phyloP scores from a whole-genome alignment of 2,329 filamentous ascomycete species.

The Colletotrichum cereale region DNA sequence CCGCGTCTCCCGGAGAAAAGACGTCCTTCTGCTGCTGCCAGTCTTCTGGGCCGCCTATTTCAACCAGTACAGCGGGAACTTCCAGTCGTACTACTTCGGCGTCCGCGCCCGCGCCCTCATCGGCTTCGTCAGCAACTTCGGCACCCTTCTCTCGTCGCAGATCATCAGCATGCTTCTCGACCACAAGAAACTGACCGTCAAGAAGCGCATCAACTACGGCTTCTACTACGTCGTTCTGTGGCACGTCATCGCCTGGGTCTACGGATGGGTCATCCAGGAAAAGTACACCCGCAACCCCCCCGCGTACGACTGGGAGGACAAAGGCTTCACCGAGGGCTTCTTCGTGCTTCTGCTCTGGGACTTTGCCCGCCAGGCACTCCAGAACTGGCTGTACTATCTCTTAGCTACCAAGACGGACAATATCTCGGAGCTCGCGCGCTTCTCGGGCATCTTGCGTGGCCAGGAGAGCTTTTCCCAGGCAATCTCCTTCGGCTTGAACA shows the following conservation, averaged over 20 bases:
- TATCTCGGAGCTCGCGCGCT: conserved; percentile 62
- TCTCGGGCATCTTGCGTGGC: conserved; percentile 55
- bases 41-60: conserved; percentile 48
- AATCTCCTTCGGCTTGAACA: conserved; percentile 55
- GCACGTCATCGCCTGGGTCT: conserved; percentile 63
- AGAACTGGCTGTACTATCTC: conserved; percentile 70
- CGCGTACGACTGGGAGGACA: conserved; percentile 54
- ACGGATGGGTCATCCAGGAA: conserved; percentile 66
- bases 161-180: conserved; percentile 60
- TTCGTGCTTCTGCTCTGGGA: conserved; percentile 63
- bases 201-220: conserved; percentile 55
- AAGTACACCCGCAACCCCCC: conserved; percentile 59
- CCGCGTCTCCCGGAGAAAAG: conserved; percentile 40
- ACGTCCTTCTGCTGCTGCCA: conserved; percentile 43
- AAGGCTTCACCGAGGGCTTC: conserved; percentile 60
- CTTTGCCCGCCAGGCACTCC: conserved; percentile 63
- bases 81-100: conserved; percentile 56
- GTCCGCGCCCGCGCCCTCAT: conserved; percentile 61
- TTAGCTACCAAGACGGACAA: conserved; percentile 67
- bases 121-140: conserved; percentile 55
- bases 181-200: conserved; percentile 52
- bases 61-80: conserved; percentile 57
- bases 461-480: conserved; percentile 58
- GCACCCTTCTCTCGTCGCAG: conserved; percentile 56
- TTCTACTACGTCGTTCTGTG: conserved; percentile 60